These are phyloP conservation scores for Halenospora varia DNA, from an alignment of 495 filamentous ascomycete species.

Conservation along the genomic window DNA sequence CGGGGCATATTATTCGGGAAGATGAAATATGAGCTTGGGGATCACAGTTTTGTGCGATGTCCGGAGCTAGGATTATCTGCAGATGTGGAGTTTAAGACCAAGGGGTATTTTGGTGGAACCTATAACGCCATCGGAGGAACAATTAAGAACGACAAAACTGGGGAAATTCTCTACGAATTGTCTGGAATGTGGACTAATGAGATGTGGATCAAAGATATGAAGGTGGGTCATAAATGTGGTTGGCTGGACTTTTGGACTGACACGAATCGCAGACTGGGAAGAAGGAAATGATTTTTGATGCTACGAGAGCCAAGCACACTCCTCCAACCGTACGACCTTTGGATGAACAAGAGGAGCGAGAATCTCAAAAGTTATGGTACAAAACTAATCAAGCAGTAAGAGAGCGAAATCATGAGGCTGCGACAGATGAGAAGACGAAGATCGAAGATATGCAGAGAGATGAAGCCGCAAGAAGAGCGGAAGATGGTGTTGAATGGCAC, in stretches of 20 bases:
- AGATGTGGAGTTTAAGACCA: conserved; percentile 97
- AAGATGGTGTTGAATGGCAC: conserved; percentile 85
- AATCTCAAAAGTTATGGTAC: conserved; percentile 85
- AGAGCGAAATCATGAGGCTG: conserved; percentile 77
- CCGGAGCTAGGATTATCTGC: conserved; percentile 81
- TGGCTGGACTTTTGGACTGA: neutral
- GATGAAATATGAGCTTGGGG: conserved; percentile 99
- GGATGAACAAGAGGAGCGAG: conserved; percentile 83
- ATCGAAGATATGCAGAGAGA: conserved; percentile 90
- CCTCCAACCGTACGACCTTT: conserved; percentile 72
- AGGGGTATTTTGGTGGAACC: conserved; percentile 93
- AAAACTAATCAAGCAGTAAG: conserved; percentile 76
- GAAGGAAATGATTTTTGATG: conserved; percentile 87
- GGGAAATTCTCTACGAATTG: conserved; percentile 82
- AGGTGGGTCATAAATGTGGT: no score
- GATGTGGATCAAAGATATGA: conserved; percentile 82
- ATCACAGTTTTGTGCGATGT: conserved; percentile 92
- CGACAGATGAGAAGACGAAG: conserved; percentile 91
- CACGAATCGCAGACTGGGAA: conserved; percentile 63
- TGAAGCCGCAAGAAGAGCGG: conserved; percentile 75
- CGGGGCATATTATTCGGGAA: conserved; percentile 96
- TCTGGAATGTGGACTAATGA: conserved; percentile 92
- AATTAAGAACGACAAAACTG: conserved; percentile 86
- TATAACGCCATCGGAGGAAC: conserved; percentile 94
- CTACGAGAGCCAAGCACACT: conserved; percentile 67